Conservation (phyloP, 768 basidiomycete species). For the Amanita inopinata region DNA sequence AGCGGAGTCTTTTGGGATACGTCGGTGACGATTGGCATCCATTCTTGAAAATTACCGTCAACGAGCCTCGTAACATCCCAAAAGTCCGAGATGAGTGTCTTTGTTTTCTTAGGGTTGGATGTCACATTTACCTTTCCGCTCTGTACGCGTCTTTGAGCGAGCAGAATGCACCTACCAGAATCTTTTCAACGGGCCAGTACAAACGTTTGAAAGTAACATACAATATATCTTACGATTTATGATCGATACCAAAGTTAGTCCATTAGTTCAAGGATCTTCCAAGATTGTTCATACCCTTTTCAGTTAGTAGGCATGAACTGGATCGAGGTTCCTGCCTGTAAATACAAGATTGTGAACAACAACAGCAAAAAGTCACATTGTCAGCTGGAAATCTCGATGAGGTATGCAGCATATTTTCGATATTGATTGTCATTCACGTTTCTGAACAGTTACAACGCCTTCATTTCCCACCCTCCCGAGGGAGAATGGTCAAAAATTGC, state of each 20-base stretch:
- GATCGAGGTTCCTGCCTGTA: conserved; percentile 85
- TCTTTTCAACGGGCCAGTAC: conserved; percentile 40
- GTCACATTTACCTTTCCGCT: conserved; percentile 13
- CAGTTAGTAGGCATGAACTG: conserved; percentile 99
- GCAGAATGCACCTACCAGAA: conserved; percentile 62
- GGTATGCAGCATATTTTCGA: conserved; percentile 31
- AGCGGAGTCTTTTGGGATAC: conserved; percentile 82
- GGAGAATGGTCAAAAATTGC: conserved; percentile 89
- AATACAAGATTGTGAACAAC: conserved; percentile 55
- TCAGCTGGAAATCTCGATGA: conserved; percentile 79
- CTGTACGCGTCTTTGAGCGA: conserved; percentile 58
- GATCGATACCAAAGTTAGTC: conserved; percentile 84
- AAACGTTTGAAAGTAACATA: conserved; percentile 93
- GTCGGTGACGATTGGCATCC: conserved; percentile 66
- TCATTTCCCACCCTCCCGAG: conserved; percentile 88
- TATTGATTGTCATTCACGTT: background rate
- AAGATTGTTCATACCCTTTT: conserved; percentile 3
- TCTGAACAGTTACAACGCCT: conserved; percentile 57
- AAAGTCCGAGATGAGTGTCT: conserved; percentile 82
- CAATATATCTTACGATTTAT: conserved; percentile 88
- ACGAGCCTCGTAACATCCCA: conserved; percentile 67
- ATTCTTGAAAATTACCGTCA: conserved; percentile 79
- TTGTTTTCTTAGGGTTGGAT: conserved; percentile 7
- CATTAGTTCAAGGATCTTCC: background rate
- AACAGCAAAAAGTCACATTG: conserved; percentile 66